These are phyloP conservation scores for Paecilomyces sp. DNA, from an alignment of 2,329 filamentous ascomycete species.

Conservation along the genomic window DNA sequence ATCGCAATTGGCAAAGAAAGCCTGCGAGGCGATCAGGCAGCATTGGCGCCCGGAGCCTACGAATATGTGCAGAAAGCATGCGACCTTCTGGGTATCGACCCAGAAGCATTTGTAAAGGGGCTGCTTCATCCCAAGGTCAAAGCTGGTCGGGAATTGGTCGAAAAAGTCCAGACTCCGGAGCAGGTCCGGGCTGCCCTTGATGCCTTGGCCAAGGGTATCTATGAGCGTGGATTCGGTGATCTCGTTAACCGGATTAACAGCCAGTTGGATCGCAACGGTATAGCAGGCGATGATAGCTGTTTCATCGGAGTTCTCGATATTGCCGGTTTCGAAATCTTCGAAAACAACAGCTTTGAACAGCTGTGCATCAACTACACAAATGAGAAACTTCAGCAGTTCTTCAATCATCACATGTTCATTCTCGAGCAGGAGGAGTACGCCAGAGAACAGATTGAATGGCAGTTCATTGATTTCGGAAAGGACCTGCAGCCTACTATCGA, in stretches of 20 bases:
- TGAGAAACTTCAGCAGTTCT: constrained; percentile 98
- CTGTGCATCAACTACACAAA: constrained; percentile 99
- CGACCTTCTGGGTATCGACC: constrained; percentile 71
- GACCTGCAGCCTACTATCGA: constrained; percentile 97
- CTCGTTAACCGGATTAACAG: constrained; percentile 86
- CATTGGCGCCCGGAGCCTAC: constrained; percentile 67
- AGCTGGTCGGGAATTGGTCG: constrained; percentile 94
- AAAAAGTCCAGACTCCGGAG: constrained; percentile 95
- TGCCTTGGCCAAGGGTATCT: constrained; percentile 92
- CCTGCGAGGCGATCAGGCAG: constrained; percentile 81
- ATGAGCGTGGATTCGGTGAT: constrained; percentile 91
- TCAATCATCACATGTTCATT: constrained; percentile 99
- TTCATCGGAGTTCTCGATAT: constrained; percentile 99
- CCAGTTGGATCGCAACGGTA: constrained; percentile 79
- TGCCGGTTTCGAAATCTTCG: constrained; percentile 97
- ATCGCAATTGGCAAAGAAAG: constrained; percentile 86
- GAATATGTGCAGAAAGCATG: constrained; percentile 73
- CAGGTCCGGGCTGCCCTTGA: constrained; percentile 87
- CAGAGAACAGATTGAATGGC: constrained; percentile 96
- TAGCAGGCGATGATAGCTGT: constrained; percentile 77
- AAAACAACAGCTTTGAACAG: constrained; percentile 97
- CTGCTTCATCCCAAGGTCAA: constrained; percentile 90
- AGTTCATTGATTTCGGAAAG: constrained; percentile 97
- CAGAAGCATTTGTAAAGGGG: constrained; percentile 80
- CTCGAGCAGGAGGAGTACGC: constrained; percentile 98